Conservation (phyloP, 345 rosid species). For the Psidium friedrichsthalianum region DNA sequence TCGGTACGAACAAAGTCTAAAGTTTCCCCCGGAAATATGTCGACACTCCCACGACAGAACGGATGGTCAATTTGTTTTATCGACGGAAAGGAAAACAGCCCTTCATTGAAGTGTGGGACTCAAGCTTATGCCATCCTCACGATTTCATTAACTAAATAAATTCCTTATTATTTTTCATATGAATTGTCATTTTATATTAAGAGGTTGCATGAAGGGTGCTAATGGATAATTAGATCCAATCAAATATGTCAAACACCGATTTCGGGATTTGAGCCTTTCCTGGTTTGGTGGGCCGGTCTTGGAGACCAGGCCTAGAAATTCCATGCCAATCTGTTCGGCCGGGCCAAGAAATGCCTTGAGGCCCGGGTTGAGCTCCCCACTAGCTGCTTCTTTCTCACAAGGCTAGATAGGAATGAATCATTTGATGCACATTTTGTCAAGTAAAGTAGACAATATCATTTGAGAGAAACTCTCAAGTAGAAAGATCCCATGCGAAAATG, state of each 20-base stretch:
- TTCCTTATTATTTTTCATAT: background rate
- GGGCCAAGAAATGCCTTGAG: too few relatives aligned
- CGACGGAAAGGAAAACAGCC: background rate
- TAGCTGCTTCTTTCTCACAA: too few relatives aligned
- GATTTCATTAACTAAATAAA: background rate
- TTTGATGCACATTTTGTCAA: background rate
- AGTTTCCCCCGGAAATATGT: background rate
- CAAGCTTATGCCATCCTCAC: background rate
- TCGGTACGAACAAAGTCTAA: background rate
- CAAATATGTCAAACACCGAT: background rate
- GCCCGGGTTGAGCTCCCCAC: background rate
- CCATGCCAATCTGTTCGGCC: background rate
- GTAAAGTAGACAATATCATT: background rate
- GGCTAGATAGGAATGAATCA: background rate
- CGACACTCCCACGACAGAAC: background rate
- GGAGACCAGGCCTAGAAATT: background rate
- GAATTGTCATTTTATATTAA: background rate
- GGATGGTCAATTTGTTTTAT: background rate
- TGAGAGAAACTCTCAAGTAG: background rate
- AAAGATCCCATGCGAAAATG: background rate
- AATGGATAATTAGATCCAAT: background rate
- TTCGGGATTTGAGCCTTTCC: background rate
- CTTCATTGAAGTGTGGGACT: background rate
- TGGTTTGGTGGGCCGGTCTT: background rate
- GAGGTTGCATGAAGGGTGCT: background rate